Conservation (phyloP, 1,139 yeast species). For the Saccharomyces hybrid region DNA sequence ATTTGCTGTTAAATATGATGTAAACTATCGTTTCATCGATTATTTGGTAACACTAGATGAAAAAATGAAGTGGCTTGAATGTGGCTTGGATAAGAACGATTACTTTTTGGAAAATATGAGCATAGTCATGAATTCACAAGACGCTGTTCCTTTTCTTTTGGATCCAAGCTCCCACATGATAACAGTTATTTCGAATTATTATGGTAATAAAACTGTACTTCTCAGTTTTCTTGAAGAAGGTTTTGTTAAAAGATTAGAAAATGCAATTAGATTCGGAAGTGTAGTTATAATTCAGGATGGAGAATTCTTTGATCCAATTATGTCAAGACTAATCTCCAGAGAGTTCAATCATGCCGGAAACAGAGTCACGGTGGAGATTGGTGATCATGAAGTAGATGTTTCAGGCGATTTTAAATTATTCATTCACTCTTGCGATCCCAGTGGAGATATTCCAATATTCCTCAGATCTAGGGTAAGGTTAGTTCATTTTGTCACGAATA, state of each 20-base stretch:
- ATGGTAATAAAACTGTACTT: slow-evolving; percentile 38
- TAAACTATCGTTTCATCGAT: slow-evolving; percentile 32
- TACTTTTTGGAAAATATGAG: slow-evolving; percentile 57
- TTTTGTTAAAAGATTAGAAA: slow-evolving; percentile 63
- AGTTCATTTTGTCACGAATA: slow-evolving; percentile 67
- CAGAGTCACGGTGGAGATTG: slow-evolving; percentile 53
- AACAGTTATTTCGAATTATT: slow-evolving; percentile 36
- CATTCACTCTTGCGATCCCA: slow-evolving; percentile 56
- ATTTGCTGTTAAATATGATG: slow-evolving; percentile 40
- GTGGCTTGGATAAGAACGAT: slow-evolving; percentile 51
- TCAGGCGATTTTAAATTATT: slow-evolving; percentile 56
- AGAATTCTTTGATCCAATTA: slow-evolving; percentile 69
- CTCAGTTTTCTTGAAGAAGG: slow-evolving; percentile 73
- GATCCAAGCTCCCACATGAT: slow-evolving; percentile 60
- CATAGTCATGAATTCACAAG: slow-evolving; percentile 38
- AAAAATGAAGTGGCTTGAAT: slow-evolving; percentile 44
- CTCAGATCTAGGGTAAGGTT: slow-evolving; percentile 54
- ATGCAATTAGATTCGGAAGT: slow-evolving; percentile 81
- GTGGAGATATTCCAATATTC: slow-evolving; percentile 43
- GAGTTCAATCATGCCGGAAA: slow-evolving; percentile 69
- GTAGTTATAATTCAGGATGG: slow-evolving; percentile 66
- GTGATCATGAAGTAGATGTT: slow-evolving; percentile 58
- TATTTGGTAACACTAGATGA: slow-evolving; percentile 40
- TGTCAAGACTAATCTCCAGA: slow-evolving; percentile 52
- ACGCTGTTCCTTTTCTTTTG: slow-evolving; percentile 50